Evolutionary conservation across 768 basidiomycete species (phyloP).

Genomic region (Termitomyces sp.): DNA sequence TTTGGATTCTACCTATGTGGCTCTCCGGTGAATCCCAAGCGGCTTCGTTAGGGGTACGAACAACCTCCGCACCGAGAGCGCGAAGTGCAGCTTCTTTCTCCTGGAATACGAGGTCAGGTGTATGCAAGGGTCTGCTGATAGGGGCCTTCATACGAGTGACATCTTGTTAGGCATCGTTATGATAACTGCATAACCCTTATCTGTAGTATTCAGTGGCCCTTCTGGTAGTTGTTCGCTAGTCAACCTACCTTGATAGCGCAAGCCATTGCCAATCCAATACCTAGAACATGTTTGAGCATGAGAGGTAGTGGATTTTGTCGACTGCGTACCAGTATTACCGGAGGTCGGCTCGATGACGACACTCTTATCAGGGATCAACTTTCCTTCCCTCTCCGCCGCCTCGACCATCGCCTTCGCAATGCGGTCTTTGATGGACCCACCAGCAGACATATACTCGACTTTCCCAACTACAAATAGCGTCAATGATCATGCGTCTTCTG

Average conservation of each 20-base stretch:
- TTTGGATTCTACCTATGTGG: conserved; percentile 76
- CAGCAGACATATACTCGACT: conserved; percentile 85
- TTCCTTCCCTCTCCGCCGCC: conserved; percentile 87
- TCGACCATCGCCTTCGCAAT: conserved; percentile 97
- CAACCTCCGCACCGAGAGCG: conserved; percentile 90
- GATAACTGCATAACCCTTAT: conserved; percentile 89
- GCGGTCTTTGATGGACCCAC: conserved; percentile 94
- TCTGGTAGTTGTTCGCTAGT: conserved; percentile 8
- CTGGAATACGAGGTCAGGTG: conserved; percentile 23
- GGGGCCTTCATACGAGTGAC: conserved; percentile 52
- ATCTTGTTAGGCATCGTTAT: conserved; percentile 94
- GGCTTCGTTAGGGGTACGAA: conserved; percentile 90
- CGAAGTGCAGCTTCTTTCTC: conserved; percentile 94
- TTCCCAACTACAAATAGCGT: conserved; percentile 67
- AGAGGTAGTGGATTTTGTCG: conserved; percentile 1
- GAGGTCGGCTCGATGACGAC: conserved; percentile 95
- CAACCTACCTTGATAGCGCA: conserved; percentile 85
- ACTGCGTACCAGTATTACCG: conserved; percentile 87
- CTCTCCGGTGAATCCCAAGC: conserved; percentile 87
- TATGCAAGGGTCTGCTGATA: neutral
- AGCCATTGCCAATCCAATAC: conserved; percentile 91
- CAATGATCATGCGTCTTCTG: neutral
- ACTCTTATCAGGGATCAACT: conserved; percentile 80
- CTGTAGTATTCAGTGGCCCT: conserved; percentile 70
- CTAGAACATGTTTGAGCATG: conserved; percentile 31